Conservation (phyloP, 2,329 filamentous ascomycete species). For the Pseudogymnoascus sp. region DNA sequence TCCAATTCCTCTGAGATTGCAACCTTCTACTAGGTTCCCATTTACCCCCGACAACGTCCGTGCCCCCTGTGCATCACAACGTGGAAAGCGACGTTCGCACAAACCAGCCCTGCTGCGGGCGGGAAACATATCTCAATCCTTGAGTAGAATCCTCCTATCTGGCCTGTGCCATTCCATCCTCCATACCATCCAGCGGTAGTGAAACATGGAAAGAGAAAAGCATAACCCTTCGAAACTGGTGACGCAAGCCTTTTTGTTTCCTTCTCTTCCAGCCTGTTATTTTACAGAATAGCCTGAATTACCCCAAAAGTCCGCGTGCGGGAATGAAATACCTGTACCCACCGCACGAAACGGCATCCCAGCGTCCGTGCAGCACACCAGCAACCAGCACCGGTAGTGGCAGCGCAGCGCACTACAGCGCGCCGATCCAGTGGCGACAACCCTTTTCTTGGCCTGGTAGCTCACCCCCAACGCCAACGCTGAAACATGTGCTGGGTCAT, state of each 20-base stretch:
- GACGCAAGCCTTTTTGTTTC: neutral
- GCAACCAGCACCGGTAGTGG: neutral
- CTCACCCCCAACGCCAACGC: neutral
- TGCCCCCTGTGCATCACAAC: neutral
- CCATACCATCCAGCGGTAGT: too few relatives aligned
- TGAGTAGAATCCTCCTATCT: neutral
- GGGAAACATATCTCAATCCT: neutral
- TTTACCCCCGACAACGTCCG: neutral
- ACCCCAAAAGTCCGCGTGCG: neutral
- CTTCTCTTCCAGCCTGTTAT: neutral
- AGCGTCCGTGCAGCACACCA: neutral
- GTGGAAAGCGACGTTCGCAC: neutral
- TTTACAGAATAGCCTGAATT: neutral
- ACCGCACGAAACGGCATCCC: neutral
- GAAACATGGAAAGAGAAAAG: too few relatives aligned
- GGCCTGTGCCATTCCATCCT: too few relatives aligned
- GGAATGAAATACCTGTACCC: neutral
- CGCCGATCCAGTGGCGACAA: neutral
- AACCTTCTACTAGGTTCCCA: neutral
- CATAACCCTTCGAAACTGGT: neutral
- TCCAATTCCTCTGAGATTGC: neutral
- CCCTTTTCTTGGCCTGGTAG: neutral
- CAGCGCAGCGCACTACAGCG: neutral
- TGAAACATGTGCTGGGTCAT: neutral
- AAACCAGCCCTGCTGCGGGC: neutral